A percentile compares a stretch with the other conserved stretches of the same genome.
These are phyloP conservation scores for Papiliotrema nemorosa DNA, from an alignment of 1,284 basidiomycete species.

Conservation along the genomic window DNA sequence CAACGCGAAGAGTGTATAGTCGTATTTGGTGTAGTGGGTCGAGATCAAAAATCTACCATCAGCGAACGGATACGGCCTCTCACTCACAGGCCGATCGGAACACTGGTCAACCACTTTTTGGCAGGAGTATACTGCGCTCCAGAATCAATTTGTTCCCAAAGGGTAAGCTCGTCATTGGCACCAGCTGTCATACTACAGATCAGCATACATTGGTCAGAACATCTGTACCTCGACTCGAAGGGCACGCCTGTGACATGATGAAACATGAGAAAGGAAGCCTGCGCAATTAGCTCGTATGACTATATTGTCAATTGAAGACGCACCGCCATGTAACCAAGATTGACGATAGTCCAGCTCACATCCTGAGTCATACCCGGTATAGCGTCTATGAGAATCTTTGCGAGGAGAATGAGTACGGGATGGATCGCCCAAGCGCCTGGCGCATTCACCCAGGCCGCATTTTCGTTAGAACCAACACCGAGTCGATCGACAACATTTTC, in stretches of 20 bases:
- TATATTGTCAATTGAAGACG: slow-evolving; percentile 47
- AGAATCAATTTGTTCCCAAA: slow-evolving; percentile 99
- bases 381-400: slow-evolving; percentile 90
- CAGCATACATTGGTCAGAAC: background rate
- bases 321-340: slow-evolving; percentile 86
- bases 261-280: slow-evolving; percentile 98
- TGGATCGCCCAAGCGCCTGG: slow-evolving; percentile 99
- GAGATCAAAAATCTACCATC: slow-evolving; percentile 80
- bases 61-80: slow-evolving; percentile 2
- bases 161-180: slow-evolving; percentile 92
- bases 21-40: slow-evolving; percentile 96
- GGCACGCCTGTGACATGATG: slow-evolving; percentile 97
- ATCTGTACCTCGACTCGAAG: slow-evolving; percentile 70
- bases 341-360: slow-evolving; percentile 93
- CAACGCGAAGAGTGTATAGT: slow-evolving; percentile 86
- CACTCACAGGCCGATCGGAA: slow-evolving; percentile 85
- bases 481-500: slow-evolving; percentile 74
- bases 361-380: slow-evolving; percentile 92
- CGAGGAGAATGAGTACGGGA: slow-evolving; percentile 82
- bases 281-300: slow-evolving; percentile 11
- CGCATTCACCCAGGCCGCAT: slow-evolving; percentile 97
- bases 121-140: slow-evolving; percentile 98
- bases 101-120: slow-evolving; percentile 93
- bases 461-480: slow-evolving; percentile 80
- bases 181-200: slow-evolving; percentile 58